A percentile compares a stretch with the other conserved stretches of the same genome.
These are phyloP conservation scores for Allomyces javanicus DNA, from an alignment of 192 early-diverging fungal species.

Conservation along the genomic window DNA sequence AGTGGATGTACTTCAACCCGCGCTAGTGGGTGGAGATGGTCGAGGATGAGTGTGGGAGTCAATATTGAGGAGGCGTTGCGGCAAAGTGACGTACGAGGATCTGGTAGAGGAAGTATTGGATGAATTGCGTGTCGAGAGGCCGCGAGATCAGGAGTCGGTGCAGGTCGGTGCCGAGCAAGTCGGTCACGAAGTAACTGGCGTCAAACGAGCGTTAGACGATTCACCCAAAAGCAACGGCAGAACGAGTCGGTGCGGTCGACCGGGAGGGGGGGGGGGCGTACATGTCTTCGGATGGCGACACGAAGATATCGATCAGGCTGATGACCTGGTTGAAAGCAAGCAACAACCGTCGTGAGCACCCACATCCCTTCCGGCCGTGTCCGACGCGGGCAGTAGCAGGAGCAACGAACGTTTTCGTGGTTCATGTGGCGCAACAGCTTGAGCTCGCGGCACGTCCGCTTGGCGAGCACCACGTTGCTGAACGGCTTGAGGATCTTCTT, in stretches of 20 bases:
- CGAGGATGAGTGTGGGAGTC: neutral
- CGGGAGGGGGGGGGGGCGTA: too few relatives aligned
- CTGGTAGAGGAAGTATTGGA: constrained; percentile 96
- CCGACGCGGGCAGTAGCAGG: neutral
- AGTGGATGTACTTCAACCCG: constrained; percentile 84
- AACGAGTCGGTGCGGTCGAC: neutral
- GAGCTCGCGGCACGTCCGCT: constrained; percentile 87
- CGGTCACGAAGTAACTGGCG: constrained; percentile 80
- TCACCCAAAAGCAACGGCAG: too few relatives aligned
- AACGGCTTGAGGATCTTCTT: constrained; percentile 97
- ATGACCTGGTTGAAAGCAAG: constrained; percentile 30
- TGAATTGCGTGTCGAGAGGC: constrained; percentile 82
- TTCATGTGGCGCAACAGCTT: constrained; percentile 79
- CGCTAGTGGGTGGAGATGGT: constrained; percentile 19
- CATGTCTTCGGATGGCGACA: constrained; percentile 81
- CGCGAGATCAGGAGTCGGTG: constrained; percentile 75
- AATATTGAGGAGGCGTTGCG: neutral
- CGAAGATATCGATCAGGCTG: constrained; percentile 80
- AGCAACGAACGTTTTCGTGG: constrained; percentile 67
- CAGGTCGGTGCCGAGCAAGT: constrained; percentile 85
- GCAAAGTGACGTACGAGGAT: constrained; percentile 41
- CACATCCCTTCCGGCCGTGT: neutral
- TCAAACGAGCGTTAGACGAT: too few relatives aligned
- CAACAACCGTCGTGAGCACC: neutral
- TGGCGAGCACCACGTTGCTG: constrained; percentile 73